A percentile compares a stretch with the other conserved stretches of the same genome.
Conservation (phyloP, 345 rosid genomes). For the Citrus sp. region DNA sequence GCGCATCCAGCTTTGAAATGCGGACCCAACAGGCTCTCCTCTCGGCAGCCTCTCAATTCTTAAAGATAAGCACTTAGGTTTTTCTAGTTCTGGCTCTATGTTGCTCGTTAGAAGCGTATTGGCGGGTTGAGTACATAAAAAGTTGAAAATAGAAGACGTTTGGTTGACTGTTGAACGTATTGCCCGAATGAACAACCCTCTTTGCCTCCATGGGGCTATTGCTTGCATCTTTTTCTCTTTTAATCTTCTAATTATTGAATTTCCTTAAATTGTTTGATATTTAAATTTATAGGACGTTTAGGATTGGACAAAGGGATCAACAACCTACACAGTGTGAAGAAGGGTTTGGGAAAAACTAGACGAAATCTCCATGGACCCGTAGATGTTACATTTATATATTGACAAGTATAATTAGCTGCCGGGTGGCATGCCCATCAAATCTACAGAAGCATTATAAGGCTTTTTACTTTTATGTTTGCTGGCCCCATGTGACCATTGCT, state of each 20-base stretch:
- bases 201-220: slow-evolving; percentile 22
- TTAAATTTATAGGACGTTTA: background rate
- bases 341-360: background rate
- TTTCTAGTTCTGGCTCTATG: slow-evolving; percentile 21
- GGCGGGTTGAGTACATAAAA: slow-evolving; percentile 31
- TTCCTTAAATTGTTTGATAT: too few species aligned
- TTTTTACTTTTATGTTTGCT: too few species aligned
- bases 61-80: slow-evolving; percentile 53
- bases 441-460: too few species aligned
- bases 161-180: slow-evolving; percentile 45
- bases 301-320: background rate
- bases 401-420: too few species aligned
- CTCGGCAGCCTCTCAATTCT: slow-evolving; percentile 70
- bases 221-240: slow-evolving; percentile 26
- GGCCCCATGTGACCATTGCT: too few species aligned
- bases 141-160: slow-evolving; percentile 15
- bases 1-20: slow-evolving; percentile 88
- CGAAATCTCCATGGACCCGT: background rate
- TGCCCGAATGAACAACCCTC: slow-evolving; percentile 41
- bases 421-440: too few species aligned
- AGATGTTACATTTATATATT: background rate
- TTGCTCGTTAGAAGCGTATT: slow-evolving; percentile 5
- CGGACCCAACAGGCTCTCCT: slow-evolving; percentile 60
- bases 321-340: background rate
- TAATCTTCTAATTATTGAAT: too few species aligned